Conservation (phyloP, 164 flowering plant genomes). For the Berberis vulgaris region DNA sequence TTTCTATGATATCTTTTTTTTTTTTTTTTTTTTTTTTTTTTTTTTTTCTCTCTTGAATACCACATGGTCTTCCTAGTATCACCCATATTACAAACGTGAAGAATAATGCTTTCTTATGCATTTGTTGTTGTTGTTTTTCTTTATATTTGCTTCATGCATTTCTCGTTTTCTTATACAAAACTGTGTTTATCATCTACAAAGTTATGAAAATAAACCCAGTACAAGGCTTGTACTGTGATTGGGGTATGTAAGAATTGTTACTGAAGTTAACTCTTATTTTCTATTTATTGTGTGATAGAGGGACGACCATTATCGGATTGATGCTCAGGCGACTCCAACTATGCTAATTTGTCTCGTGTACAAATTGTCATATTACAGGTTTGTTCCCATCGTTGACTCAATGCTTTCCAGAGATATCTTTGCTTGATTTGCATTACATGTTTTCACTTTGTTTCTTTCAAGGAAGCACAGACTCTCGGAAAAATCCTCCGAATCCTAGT, state of each 20-base stretch:
- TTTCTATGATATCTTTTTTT: no score
- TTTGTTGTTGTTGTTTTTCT: no score
- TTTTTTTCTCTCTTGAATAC: no score
- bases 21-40: no score
- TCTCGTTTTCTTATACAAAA: no score
- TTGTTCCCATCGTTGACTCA: constrained; percentile 3
- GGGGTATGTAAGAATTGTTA: neutral
- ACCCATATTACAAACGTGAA: no score
- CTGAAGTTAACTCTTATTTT: neutral
- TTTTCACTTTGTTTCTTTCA: neutral
- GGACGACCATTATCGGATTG: constrained; percentile 95
- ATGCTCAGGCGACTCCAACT: constrained; percentile 91
- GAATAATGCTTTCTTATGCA: no score
- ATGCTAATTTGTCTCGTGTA: constrained; percentile 97
- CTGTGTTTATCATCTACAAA: no score
- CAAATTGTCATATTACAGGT: constrained; percentile 98
- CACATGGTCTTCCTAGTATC: no score
- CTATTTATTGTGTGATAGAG: constrained; percentile 32
- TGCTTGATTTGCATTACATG: constrained; percentile 5
- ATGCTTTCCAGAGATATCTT: neutral
- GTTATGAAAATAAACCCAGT: neutral
- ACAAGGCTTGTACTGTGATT: neutral
- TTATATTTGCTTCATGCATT: no score
- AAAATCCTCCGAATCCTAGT: no score
- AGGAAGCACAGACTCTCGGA: no score